These are phyloP conservation scores for Populus trichocarpa DNA, from an alignment of 441 rosid species.

Conservation along the genomic window DNA sequence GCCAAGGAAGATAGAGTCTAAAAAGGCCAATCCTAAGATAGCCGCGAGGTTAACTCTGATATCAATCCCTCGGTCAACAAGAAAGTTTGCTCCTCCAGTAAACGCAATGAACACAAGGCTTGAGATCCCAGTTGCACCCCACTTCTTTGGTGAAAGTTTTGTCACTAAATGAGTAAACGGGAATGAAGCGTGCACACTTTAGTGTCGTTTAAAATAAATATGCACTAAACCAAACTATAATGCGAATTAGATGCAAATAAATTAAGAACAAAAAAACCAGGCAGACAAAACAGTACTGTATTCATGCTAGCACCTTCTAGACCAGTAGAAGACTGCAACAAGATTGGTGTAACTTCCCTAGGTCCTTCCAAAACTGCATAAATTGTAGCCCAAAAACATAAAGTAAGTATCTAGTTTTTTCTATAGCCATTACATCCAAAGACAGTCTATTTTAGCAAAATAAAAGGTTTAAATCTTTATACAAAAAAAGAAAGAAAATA, in stretches of 20 bases:
- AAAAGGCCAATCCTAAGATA: slow-evolving; percentile 56
- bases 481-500: not conserved
- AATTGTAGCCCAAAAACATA: slow-evolving; percentile 1
- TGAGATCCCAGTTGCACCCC: slow-evolving; percentile 81
- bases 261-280: not conserved
- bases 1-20: slow-evolving; percentile 72
- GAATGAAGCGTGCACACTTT: not conserved
- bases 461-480: not conserved
- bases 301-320: slow-evolving; percentile 55
- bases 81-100: slow-evolving; percentile 62
- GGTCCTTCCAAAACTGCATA: slow-evolving; percentile 76
- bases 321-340: slow-evolving; percentile 75
- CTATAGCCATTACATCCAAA: not conserved
- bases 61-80: slow-evolving; percentile 74
- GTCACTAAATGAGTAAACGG: slow-evolving; percentile 32
- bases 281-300: not conserved
- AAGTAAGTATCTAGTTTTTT: not conserved
- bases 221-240: not conserved
- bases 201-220: not conserved
- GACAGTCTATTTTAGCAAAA: not conserved
- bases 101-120: slow-evolving; percentile 50
- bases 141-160: slow-evolving; percentile 80
- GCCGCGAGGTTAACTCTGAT: slow-evolving; percentile 69
- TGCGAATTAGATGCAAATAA: not conserved
- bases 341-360: slow-evolving; percentile 71